phyloP scores from a whole-genome alignment of 805 yeast genomes.

The Ogataea neopini region DNA sequence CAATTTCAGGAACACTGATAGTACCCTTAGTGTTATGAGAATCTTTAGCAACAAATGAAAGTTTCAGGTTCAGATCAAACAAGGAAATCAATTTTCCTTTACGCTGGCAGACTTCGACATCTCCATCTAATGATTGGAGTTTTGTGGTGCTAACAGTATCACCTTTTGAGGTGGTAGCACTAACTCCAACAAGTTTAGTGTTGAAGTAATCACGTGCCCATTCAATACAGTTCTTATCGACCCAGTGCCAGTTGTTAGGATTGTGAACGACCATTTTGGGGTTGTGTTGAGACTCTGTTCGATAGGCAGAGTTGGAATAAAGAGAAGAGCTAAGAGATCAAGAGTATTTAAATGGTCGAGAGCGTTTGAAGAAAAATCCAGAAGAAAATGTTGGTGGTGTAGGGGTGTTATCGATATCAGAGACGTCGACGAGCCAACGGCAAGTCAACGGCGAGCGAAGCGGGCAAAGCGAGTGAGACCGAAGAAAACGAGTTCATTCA shows the following conservation, averaged over 20 bases:
- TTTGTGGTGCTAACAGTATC: slow-evolving; percentile 40
- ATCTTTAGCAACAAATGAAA: slow-evolving; percentile 54
- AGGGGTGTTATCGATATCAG: too few species aligned
- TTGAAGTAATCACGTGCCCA: slow-evolving; percentile 85
- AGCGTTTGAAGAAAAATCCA: not conserved
- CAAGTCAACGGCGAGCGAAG: too few species aligned
- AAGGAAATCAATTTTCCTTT: slow-evolving; percentile 94
- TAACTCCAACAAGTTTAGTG: slow-evolving; percentile 55
- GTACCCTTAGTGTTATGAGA: slow-evolving; percentile 53
- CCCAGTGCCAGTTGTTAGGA: slow-evolving; percentile 99
- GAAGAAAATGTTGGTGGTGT: not conserved
- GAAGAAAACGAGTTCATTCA: too few species aligned
- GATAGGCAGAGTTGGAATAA: too few species aligned
- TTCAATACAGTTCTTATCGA: slow-evolving; percentile 90
- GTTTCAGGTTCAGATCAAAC: slow-evolving; percentile 73
- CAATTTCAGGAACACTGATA: slow-evolving; percentile 85
- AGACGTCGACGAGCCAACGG: too few species aligned
- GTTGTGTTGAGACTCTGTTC: too few species aligned
- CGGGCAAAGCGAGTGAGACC: too few species aligned
- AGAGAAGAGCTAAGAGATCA: too few species aligned
- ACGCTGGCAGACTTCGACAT: slow-evolving; percentile 94
- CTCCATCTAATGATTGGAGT: slow-evolving; percentile 79
- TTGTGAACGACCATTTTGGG: slow-evolving; percentile 82
- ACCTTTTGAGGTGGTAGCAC: slow-evolving; percentile 36
- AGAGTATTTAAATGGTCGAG: not conserved